A percentile compares a stretch with the other conserved stretches of the same genome.
Conservation (phyloP, 345 rosid genomes). For the Rhizophora apiculata region DNA sequence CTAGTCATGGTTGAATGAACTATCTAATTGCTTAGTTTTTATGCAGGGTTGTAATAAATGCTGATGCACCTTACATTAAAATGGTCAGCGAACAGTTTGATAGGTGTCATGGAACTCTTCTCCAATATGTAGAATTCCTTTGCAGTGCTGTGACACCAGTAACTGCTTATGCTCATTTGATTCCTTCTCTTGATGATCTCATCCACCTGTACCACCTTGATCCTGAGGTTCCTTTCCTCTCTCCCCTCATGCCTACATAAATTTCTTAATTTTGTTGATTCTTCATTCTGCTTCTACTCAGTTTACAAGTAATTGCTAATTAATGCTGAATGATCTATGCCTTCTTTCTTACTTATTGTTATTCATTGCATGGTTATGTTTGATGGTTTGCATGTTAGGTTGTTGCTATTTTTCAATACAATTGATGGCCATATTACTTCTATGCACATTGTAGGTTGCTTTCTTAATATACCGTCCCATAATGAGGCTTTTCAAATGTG, state of each 20-base stretch:
- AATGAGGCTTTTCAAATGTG: conserved; percentile 91
- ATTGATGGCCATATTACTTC: conserved; percentile 6
- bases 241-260: neutral
- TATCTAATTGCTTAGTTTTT: conserved; percentile 11
- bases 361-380: neutral
- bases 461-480: conserved; percentile 95
- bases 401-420: neutral
- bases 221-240: conserved; percentile 66
- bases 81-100: conserved; percentile 99
- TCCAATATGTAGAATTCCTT: conserved; percentile 95
- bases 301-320: neutral
- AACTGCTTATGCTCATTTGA: conserved; percentile 67
- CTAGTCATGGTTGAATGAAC: no score
- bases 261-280: neutral
- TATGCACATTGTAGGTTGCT: conserved; percentile 60
- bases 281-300: neutral
- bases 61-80: conserved; percentile 94
- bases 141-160: conserved; percentile 76
- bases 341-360: neutral
- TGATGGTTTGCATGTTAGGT: neutral
- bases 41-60: conserved; percentile 87
- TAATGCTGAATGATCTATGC: neutral
- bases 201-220: conserved; percentile 88
- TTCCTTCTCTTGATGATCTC: conserved; percentile 88
- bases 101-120: conserved; percentile 98